Conservation (phyloP, 805 yeast genomes). For the Metschnikowia henanensis region DNA sequence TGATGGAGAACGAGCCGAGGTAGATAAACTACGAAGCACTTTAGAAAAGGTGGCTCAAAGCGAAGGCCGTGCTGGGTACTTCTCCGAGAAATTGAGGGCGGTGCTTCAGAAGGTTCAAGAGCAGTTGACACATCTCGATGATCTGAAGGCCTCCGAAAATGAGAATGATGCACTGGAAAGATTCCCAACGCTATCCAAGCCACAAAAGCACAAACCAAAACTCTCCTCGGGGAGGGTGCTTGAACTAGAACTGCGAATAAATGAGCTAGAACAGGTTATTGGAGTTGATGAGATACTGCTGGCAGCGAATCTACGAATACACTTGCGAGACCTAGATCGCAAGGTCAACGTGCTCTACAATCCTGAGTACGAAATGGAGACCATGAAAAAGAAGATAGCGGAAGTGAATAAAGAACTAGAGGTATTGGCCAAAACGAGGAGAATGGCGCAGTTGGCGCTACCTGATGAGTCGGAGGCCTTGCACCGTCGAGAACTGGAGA, state of each 20-base stretch:
- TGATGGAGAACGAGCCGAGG: conserved; percentile 4
- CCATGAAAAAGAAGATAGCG: conserved; percentile 25
- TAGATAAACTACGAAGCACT: not conserved
- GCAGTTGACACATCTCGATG: conserved; percentile 2
- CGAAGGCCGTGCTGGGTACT: conserved; percentile 5
- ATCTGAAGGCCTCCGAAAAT: not conserved
- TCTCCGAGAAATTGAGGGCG: conserved; percentile 1
- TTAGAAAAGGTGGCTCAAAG: conserved; percentile 6
- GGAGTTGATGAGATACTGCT: conserved; percentile 19
- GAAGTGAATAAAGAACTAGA: conserved; percentile 28
- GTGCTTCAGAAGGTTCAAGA: conserved; percentile 2
- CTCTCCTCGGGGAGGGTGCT: conserved; percentile 9
- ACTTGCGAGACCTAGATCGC: conserved; percentile 32
- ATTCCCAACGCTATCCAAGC: not conserved
- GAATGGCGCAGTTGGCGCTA: conserved; percentile 17
- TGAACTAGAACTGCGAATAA: conserved; percentile 27
- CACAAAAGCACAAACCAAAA: too few species aligned
- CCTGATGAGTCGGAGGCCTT: not conserved
- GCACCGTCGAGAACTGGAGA: not conserved
- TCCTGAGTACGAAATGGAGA: conserved; percentile 31
- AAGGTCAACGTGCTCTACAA: conserved; percentile 35
- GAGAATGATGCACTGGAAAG: not conserved
- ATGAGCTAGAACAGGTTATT: conserved; percentile 21
- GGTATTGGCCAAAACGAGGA: conserved; percentile 20
- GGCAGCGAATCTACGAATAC: conserved; percentile 23